phyloP scores from a whole-genome alignment of 176 grass and related monocot genomes.

The Saccharum officinarum region DNA sequence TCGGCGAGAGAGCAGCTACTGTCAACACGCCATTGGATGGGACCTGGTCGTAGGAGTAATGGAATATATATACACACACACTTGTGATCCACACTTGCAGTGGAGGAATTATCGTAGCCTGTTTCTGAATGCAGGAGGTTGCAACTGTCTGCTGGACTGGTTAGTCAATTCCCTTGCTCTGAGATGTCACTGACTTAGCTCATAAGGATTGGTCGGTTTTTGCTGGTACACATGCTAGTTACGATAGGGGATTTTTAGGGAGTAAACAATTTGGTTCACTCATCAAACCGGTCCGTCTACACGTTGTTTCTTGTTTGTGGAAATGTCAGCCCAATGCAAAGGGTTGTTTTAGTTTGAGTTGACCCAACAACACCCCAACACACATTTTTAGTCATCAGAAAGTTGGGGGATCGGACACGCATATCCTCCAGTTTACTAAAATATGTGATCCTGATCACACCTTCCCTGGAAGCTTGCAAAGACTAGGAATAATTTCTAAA shows the following conservation, averaged over 20 bases:
- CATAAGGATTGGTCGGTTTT: conserved; percentile 3
- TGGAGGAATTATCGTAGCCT: not conserved
- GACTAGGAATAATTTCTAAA: not conserved
- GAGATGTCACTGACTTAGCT: conserved; percentile 12
- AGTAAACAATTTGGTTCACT: not conserved
- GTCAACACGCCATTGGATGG: not conserved
- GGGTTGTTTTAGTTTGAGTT: not conserved
- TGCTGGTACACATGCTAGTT: conserved; percentile 23
- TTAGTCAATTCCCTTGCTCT: not conserved
- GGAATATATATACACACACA: not conserved
- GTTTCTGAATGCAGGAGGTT: not conserved
- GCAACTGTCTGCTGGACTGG: not conserved
- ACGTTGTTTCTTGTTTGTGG: not conserved
- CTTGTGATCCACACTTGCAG: not conserved
- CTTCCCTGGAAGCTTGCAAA: not conserved
- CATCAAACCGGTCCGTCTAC: not conserved
- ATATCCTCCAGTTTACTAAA: not conserved
- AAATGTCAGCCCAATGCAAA: not conserved
- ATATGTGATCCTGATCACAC: not conserved
- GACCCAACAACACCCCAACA: not conserved
- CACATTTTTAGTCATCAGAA: not conserved
- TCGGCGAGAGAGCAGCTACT: not conserved
- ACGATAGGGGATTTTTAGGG: not conserved
- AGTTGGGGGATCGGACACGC: not conserved
- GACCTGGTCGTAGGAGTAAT: conserved; percentile 32